phyloP scores from a whole-genome alignment of 2,329 filamentous ascomycete species.

The Aspergillus persii region DNA sequence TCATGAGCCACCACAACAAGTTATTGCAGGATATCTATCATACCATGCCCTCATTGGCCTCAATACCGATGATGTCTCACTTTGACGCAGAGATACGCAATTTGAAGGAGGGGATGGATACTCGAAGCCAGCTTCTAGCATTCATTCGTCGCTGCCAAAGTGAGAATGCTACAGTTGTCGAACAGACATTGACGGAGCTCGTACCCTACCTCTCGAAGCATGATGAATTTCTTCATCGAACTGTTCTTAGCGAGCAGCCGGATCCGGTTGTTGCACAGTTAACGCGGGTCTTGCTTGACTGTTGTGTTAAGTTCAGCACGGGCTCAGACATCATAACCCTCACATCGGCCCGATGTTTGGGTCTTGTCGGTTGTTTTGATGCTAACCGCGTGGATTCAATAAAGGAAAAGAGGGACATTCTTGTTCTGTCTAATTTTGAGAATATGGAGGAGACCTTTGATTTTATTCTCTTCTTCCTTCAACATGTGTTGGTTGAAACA shows the following conservation, averaged over 20 bases:
- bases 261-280: conserved; percentile 70
- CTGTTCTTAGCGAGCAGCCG: conserved; percentile 78
- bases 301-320: conserved; percentile 74
- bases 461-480: conserved; percentile 81
- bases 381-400: conserved; percentile 82
- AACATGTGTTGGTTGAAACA: conserved; percentile 83
- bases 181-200: conserved; percentile 77
- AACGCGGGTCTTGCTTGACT: conserved; percentile 78
- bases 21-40: conserved; percentile 66
- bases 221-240: conserved; percentile 75
- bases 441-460: conserved; percentile 73
- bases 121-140: conserved; percentile 64
- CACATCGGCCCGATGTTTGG: conserved; percentile 77
- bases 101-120: conserved; percentile 64
- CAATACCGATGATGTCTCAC: conserved; percentile 66
- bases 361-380: conserved; percentile 86
- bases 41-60: conserved; percentile 73
- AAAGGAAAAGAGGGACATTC: conserved; percentile 75
- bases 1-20: conserved; percentile 62
- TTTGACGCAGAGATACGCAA: conserved; percentile 64
- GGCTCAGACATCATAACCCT: conserved; percentile 65
- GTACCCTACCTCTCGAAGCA: conserved; percentile 68
- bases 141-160: conserved; percentile 74
- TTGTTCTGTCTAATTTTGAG: conserved; percentile 84
- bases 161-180: conserved; percentile 82